Conservation (phyloP, 1,284 basidiomycete species). For the Pseudozyma sp. region DNA sequence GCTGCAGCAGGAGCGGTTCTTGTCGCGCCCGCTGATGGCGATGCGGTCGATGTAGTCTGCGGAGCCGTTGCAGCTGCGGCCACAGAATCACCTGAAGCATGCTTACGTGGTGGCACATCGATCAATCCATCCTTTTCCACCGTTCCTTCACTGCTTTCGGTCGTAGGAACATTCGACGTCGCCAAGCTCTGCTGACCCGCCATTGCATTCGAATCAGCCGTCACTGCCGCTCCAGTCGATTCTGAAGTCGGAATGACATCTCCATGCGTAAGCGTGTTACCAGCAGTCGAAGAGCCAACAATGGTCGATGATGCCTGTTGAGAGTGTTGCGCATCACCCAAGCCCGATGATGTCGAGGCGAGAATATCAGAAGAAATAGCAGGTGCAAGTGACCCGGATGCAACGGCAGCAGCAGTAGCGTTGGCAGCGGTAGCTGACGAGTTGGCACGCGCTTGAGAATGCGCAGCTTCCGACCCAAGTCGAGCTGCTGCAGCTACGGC, state of each 20-base stretch:
- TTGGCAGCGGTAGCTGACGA: slow-evolving; percentile 4
- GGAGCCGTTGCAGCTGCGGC: slow-evolving; percentile 6
- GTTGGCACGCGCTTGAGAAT: slow-evolving; percentile 28
- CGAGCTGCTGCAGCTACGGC: slow-evolving; percentile 37
- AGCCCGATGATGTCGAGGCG: too few relatives aligned
- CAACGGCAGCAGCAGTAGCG: background rate
- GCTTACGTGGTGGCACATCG: slow-evolving; percentile 24
- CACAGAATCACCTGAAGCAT: slow-evolving; percentile 4
- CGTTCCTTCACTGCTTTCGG: slow-evolving; percentile 36
- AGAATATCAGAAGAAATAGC: slow-evolving; percentile 4
- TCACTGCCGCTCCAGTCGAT: background rate
- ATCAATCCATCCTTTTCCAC: slow-evolving; percentile 42
- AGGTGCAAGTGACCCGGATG: too few relatives aligned
- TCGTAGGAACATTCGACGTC: background rate
- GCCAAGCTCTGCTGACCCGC: too few relatives aligned
- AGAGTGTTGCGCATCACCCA: slow-evolving; percentile 18
- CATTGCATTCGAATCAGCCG: too few relatives aligned
- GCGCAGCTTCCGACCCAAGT: slow-evolving; percentile 37
- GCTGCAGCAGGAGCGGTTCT: too few relatives aligned
- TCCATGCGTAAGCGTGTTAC: slow-evolving; percentile 20
- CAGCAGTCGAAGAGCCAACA: slow-evolving; percentile 29
- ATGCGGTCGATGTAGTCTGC: too few relatives aligned
- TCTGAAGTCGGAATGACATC: background rate
- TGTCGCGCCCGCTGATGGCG: too few relatives aligned
- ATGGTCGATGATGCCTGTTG: slow-evolving; percentile 42